Evolutionary conservation across 495 filamentous ascomycete species (phyloP).

Genomic region (Neurospora sp.): DNA sequence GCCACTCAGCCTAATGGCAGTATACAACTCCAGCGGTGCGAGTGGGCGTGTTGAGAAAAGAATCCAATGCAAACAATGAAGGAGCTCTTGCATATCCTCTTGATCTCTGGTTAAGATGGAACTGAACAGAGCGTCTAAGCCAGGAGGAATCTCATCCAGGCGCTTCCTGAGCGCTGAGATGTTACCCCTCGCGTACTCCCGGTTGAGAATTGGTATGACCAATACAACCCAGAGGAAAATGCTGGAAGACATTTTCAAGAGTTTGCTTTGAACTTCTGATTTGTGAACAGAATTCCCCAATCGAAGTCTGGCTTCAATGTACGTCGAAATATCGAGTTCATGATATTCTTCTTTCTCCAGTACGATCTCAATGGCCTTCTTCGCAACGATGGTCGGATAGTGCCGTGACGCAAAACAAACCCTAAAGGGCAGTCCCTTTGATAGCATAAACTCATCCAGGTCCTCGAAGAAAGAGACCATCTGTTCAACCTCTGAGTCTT

Average conservation of each 20-base stretch:
- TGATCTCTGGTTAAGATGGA: slow-evolving; percentile 24
- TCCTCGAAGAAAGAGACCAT: slow-evolving; percentile 24
- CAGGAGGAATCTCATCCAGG: slow-evolving; percentile 18
- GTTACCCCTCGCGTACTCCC: slow-evolving; percentile 19
- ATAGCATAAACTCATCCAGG: slow-evolving; percentile 8
- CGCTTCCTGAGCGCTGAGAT: slow-evolving; percentile 7
- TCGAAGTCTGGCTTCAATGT: slow-evolving; percentile 4
- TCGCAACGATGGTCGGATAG: slow-evolving; percentile 32
- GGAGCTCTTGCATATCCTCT: slow-evolving; percentile 14
- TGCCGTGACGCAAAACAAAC: slow-evolving; percentile 41
- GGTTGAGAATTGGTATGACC: slow-evolving; percentile 32
- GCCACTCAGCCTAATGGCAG: slow-evolving; percentile 12
- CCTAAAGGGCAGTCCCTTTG: background rate
- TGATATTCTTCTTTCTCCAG: slow-evolving; percentile 9
- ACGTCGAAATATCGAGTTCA: slow-evolving; percentile 6
- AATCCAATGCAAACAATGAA: slow-evolving; percentile 26
- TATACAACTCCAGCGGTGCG: slow-evolving; percentile 20
- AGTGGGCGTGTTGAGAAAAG: slow-evolving; percentile 22
- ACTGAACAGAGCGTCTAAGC: slow-evolving; percentile 18
- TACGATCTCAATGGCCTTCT: slow-evolving; percentile 13
- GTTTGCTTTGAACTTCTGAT: slow-evolving; percentile 13
- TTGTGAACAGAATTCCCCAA: slow-evolving; percentile 6
- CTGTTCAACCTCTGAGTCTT: slow-evolving; percentile 18
- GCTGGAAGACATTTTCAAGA: slow-evolving; percentile 27
- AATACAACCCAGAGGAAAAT: slow-evolving; percentile 37